These are phyloP conservation scores for Acanthamoeba sp. DNA, from an alignment of 208 protist species.

Conservation along the genomic window DNA sequence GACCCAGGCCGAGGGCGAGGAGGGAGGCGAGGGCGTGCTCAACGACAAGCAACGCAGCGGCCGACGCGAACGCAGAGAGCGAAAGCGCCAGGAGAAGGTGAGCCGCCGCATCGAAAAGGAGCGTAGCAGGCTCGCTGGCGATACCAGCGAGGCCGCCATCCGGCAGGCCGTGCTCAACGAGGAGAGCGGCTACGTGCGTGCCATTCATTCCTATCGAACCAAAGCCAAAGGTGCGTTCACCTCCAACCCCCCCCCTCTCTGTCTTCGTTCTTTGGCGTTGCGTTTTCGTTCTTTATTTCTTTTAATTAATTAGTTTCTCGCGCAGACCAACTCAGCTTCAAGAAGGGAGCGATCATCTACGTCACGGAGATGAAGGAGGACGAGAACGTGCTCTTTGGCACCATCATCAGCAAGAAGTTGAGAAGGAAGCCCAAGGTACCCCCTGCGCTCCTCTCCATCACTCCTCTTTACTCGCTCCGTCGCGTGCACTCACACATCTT, in stretches of 20 bases:
- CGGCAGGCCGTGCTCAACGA: neutral
- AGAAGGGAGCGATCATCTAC: constrained; percentile 4
- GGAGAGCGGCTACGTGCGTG: constrained; percentile 11
- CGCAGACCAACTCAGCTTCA: constrained; percentile 12
- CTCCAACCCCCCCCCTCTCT: neutral
- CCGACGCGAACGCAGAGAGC: neutral
- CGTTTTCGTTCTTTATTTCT: no score
- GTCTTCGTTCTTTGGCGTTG: neutral
- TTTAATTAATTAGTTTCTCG: no score
- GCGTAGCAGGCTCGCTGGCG: neutral
- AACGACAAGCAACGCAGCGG: neutral
- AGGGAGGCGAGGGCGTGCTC: neutral
- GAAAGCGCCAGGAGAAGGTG: neutral
- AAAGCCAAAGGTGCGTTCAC: neutral
- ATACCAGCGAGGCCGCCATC: neutral
- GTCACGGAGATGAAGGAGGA: neutral
- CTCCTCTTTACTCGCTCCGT: neutral
- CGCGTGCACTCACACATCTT: no score
- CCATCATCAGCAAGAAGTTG: neutral
- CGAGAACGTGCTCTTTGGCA: neutral
- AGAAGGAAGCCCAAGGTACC: neutral
- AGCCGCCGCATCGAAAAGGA: neutral
- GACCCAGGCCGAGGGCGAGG: neutral
- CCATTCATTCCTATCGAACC: neutral
- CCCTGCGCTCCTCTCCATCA: neutral